A percentile compares a stretch with the other conserved stretches of the same genome.
Evolutionary conservation across 2,329 filamentous ascomycete genomes (phyloP).

Genomic region (Verticillium dahliae): DNA sequence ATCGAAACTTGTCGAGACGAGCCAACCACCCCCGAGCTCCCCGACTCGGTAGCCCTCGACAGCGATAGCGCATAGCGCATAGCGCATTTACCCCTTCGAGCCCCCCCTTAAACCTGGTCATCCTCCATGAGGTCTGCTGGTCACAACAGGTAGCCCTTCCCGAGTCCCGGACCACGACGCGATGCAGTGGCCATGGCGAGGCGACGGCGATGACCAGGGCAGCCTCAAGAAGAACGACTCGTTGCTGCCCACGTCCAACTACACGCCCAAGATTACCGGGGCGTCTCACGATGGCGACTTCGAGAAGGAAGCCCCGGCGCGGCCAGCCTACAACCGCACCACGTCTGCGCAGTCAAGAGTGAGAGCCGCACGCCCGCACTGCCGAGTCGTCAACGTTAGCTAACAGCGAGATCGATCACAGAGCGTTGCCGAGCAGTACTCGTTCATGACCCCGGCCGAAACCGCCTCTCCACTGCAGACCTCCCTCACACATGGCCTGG

Average conservation of each 20-base stretch:
- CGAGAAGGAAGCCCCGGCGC: constrained; percentile 24
- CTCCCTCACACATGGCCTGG: constrained; percentile 76
- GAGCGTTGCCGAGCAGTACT: constrained; percentile 53
- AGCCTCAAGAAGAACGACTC: constrained; percentile 18
- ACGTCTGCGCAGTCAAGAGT: constrained; percentile 52
- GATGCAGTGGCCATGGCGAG: constrained; percentile 30
- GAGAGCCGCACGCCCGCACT: constrained; percentile 16
- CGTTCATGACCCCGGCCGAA: constrained; percentile 68
- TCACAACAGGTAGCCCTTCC: not conserved
- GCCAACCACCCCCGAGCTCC: not conserved
- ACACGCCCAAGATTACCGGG: constrained; percentile 22
- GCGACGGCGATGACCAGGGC: constrained; percentile 16
- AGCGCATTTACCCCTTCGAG: not conserved
- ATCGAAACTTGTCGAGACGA: not conserved
- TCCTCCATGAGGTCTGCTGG: not conserved
- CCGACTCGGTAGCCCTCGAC: not conserved
- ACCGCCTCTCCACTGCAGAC: constrained; percentile 72
- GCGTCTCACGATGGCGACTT: constrained; percentile 13
- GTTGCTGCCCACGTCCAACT: constrained; percentile 25
- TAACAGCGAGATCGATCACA: constrained; percentile 16
- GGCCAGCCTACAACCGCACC: constrained; percentile 34
- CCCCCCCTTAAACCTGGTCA: not conserved
- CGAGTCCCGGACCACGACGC: not conserved
- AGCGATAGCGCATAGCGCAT: not conserved
- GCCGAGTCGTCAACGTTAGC: not conserved